A percentile compares a stretch with the other conserved stretches of the same genome.
Conservation (phyloP, 2,329 filamentous ascomycete genomes). For the Talaromyces sp. region DNA sequence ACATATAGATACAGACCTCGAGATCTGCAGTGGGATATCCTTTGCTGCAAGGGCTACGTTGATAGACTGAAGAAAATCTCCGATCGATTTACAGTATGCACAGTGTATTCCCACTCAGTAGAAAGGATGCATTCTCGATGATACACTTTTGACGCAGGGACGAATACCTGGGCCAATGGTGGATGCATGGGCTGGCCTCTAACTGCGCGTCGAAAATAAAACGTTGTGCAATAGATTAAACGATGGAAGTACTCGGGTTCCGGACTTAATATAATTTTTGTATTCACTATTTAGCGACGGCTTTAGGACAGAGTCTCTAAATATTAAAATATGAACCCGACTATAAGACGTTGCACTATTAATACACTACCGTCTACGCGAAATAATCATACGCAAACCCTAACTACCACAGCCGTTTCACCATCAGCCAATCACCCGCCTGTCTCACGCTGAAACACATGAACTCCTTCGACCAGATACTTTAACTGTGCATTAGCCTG, state of each 20-base stretch:
- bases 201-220: background rate
- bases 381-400: background rate
- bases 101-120: background rate
- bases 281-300: background rate
- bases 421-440: slow-evolving; percentile 11
- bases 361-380: background rate
- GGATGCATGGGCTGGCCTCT: background rate
- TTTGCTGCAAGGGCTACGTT: background rate
- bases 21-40: background rate
- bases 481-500: background rate
- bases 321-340: background rate
- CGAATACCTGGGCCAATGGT: background rate
- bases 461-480: background rate
- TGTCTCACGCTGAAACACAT: slow-evolving; percentile 13
- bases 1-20: too few species aligned
- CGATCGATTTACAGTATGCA: background rate
- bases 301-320: background rate
- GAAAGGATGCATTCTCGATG: background rate
- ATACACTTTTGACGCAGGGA: slow-evolving; percentile 3
- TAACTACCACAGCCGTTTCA: slow-evolving; percentile 13
- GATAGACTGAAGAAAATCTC: background rate
- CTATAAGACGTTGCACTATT: background rate
- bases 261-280: background rate
- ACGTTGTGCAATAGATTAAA: background rate
- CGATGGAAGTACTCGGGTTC: background rate